These are phyloP conservation scores for Paraleonurus japonicus DNA, from an alignment of 257 asterid genomes.

Conservation along the genomic window DNA sequence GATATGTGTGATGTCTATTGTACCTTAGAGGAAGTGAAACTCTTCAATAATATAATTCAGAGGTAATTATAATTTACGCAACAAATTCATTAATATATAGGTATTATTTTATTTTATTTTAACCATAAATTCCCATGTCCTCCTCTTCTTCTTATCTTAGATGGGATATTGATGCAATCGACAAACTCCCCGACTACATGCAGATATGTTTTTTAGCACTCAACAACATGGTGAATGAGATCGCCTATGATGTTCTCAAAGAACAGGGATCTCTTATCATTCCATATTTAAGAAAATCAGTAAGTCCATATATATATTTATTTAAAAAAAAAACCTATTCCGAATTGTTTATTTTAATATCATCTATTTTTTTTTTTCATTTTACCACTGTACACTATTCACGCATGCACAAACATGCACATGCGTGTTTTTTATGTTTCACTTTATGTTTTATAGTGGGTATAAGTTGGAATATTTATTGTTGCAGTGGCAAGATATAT, in stretches of 20 bases:
- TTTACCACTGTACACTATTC: too few species aligned
- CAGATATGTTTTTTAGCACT: slow-evolving; percentile 35
- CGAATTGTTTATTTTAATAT: too few species aligned
- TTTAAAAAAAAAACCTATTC: too few species aligned
- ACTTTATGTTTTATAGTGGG: too few species aligned
- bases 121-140: not conserved
- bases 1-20: slow-evolving; percentile 37
- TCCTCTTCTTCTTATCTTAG: not conserved
- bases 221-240: slow-evolving; percentile 29
- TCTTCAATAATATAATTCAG: slow-evolving; percentile 29
- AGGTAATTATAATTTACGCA: too few species aligned
- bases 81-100: too few species aligned
- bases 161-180: slow-evolving; percentile 29
- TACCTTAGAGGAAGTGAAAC: slow-evolving; percentile 30
- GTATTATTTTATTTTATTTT: too few species aligned
- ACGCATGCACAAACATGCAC: too few species aligned
- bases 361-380: too few species aligned
- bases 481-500: slow-evolving; percentile 38
- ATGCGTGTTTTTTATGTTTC: too few species aligned
- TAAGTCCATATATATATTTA: not conserved
- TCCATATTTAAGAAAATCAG: slow-evolving; percentile 33
- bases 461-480: too few species aligned
- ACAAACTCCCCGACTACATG: slow-evolving; percentile 41
- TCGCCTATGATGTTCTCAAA: slow-evolving; percentile 31
- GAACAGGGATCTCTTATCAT: slow-evolving; percentile 27